A percentile compares a stretch with the other conserved stretches of the same genome.
Conservation (phyloP, 306 rosid species). For the Gillenia trifoliata region DNA sequence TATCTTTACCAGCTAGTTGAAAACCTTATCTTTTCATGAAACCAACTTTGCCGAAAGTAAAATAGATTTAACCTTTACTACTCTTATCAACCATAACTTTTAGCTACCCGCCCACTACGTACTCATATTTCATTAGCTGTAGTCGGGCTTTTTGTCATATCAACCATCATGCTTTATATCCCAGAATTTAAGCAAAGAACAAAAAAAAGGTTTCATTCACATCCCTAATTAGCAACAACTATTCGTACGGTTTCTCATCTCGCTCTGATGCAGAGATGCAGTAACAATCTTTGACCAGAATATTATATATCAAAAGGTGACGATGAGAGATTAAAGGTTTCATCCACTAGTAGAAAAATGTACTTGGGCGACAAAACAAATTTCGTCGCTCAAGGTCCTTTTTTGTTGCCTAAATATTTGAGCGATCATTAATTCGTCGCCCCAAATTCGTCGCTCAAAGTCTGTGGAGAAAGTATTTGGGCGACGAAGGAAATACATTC, state of each 20-base stretch:
- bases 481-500: no score
- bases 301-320: not conserved
- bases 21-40: slow-evolving; percentile 14
- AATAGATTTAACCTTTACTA: slow-evolving; percentile 1
- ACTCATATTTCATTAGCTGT: not conserved
- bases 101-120: not conserved
- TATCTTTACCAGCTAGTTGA: not conserved
- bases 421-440: no score
- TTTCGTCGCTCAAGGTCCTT: no score
- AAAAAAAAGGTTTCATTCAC: not conserved
- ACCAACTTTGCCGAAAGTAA: slow-evolving; percentile 25
- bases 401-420: no score
- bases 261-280: not conserved
- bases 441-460: no score
- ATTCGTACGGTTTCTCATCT: not conserved
- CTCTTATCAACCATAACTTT: not conserved
- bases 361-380: no score
- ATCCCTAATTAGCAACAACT: not conserved
- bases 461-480: no score
- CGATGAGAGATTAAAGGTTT: not conserved
- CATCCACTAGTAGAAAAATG: no score
- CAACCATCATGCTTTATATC: slow-evolving; percentile 6
- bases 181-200: not conserved
- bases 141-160: slow-evolving; percentile 4
- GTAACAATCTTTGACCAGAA: not conserved